Base-by-base conservation (phyloP, 1,284 basidiomycete genomes). In the Pterulicium gracile region DNA sequence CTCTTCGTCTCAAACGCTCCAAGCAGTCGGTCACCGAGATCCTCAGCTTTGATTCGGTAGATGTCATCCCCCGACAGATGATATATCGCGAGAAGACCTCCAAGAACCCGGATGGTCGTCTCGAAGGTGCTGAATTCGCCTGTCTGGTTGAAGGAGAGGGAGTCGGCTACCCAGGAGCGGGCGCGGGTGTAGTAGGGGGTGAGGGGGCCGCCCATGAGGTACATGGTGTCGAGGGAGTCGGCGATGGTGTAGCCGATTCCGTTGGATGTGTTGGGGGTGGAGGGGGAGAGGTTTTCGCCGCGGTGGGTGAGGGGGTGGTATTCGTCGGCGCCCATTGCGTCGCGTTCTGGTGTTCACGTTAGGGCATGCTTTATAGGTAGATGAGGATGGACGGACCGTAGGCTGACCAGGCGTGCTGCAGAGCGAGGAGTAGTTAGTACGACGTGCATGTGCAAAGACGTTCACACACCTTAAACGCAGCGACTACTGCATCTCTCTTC, bases 251-350 rank as follows among this genome's bases (percentile, higher is more conserved):
- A 55, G 12, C 54, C 54, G 22, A 53, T 48, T 12, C 54, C 54
- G 14, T 45, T 49, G 5, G 44, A 35, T 7, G 27, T 10, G 27
- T 7, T 7, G 27, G 7, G 7, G 10, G 27, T 32, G 4, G n/a
- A 5, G n/a, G 15, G 18, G 19, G 48, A 45, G 21, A 55, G 47
- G 35, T 55, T 53, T 14, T 36, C 35, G 3, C 54, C 54, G 13
- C 32, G 19, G 24, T 51, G 46, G 24, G 42, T 43, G 3, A 51
- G 41, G 22, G 54, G 52, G 24, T 54, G 51, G 21, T 50, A 54
- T 50, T 54, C 54, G 45, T 55, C 54, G 23, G n/a, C 49, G 14
- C 54, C 54, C 47, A 55, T 51, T 14, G 54, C 54, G 24, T 55
- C 51, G 17, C 47, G 40, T 42, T 55, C 52, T 54, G 41, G 17